Evolutionary conservation across 164 flowering plant species (phyloP).

Genomic region (Chimonanthus salicifolius): DNA sequence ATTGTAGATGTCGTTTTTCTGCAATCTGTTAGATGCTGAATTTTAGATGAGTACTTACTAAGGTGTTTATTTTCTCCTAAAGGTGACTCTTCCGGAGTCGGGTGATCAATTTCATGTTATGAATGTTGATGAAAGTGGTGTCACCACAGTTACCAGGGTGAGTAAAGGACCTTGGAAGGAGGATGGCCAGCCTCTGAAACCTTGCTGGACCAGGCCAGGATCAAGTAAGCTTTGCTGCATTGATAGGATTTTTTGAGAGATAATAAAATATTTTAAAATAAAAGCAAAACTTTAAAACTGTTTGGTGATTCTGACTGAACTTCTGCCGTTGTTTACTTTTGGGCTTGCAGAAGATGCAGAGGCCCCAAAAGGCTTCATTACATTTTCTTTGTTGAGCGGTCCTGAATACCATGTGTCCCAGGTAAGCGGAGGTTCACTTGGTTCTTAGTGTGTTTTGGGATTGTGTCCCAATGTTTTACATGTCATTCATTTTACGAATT

Average conservation of each 20-base stretch:
- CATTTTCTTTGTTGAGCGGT: slow-evolving; percentile 78
- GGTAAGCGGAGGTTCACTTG: slow-evolving; percentile 32
- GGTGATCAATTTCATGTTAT: slow-evolving; percentile 23
- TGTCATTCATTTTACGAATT: too few species aligned
- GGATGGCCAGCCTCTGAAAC: slow-evolving; percentile 39
- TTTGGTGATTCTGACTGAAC: neutral
- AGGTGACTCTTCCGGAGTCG: slow-evolving; percentile 43
- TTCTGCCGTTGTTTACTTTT: slow-evolving; percentile 3
- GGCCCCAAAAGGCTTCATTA: slow-evolving; percentile 57
- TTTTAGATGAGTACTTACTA: neutral
- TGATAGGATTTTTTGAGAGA: neutral
- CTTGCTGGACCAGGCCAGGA: slow-evolving; percentile 58
- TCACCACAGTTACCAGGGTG: slow-evolving; percentile 19
- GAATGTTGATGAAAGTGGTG: slow-evolving; percentile 29
- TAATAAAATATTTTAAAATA: too few species aligned
- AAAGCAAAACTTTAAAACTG: neutral
- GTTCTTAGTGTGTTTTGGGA: too few species aligned
- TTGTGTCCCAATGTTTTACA: too few species aligned
- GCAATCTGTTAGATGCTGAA: neutral
- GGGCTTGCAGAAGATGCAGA: slow-evolving; percentile 40
- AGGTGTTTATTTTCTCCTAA: slow-evolving; percentile 3
- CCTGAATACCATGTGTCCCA: slow-evolving; percentile 98
- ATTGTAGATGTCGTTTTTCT: neutral
- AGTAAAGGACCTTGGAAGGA: slow-evolving; percentile 59
- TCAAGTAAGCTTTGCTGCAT: slow-evolving; percentile 29